Percentiles rank a stretch among this genome's conserved stretches.
Conservation (phyloP, 345 rosid genomes). For the Lagerstroemia speciosa region DNA sequence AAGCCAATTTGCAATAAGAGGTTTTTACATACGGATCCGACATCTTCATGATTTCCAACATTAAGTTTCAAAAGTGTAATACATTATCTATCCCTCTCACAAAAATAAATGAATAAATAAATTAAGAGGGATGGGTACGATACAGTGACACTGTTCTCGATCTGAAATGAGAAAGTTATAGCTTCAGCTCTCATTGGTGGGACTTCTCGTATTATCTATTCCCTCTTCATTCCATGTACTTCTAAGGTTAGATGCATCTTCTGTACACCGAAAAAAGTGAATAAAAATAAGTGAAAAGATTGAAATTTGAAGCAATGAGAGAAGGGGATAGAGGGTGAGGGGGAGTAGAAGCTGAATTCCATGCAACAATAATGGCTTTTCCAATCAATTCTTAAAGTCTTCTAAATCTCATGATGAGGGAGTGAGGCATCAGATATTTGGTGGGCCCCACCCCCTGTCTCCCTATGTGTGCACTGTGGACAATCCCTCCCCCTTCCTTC, state of each 20-base stretch:
- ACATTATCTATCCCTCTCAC: constrained; percentile 13
- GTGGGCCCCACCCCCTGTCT: constrained; percentile 39
- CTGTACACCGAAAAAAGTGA: no score
- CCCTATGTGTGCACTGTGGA: neutral
- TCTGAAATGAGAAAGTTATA: no score
- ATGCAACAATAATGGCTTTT: constrained; percentile 76
- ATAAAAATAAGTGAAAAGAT: constrained; percentile 13
- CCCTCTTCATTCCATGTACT: no score
- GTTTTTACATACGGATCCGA: constrained; percentile 29
- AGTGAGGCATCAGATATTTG: constrained; percentile 60
- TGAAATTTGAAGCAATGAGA: constrained; percentile 37
- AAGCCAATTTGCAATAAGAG: neutral
- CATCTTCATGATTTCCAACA: constrained; percentile 32
- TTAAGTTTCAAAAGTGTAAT: constrained; percentile 42
- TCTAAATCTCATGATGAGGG: constrained; percentile 57
- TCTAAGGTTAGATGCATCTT: no score
- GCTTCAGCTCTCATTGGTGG: no score
- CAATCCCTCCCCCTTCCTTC: neutral
- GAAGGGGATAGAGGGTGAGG: constrained; percentile 20
- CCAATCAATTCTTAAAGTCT: constrained; percentile 55
- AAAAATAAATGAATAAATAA: neutral
- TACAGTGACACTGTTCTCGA: no score
- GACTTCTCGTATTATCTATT: no score
- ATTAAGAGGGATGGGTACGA: no score
- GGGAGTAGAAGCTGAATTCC: constrained; percentile 61